These are phyloP conservation scores for Aspergillus sparsus DNA, from an alignment of 495 filamentous ascomycete genomes.

Conservation along the genomic window DNA sequence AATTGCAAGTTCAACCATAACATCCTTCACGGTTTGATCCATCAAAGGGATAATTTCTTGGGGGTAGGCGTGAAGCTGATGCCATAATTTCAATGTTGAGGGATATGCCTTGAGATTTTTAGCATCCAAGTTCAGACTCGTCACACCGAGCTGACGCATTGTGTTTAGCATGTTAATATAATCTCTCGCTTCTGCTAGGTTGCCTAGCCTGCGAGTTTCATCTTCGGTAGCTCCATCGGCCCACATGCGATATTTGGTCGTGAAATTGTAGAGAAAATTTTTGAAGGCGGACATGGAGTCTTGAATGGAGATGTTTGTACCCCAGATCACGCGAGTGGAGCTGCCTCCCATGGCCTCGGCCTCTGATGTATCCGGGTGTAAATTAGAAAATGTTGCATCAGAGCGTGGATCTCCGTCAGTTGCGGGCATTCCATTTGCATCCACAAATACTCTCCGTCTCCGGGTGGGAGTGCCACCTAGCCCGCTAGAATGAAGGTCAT, in stretches of 20 bases:
- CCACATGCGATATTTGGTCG: conserved; percentile 91
- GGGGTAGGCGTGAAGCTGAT: conserved; percentile 88
- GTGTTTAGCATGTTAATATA: conserved; percentile 85
- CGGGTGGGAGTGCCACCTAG: conserved; percentile 64
- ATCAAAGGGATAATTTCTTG: conserved; percentile 95
- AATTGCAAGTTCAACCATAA: conserved; percentile 85
- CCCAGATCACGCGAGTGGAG: conserved; percentile 87
- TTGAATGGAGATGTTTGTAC: conserved; percentile 91
- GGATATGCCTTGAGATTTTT: conserved; percentile 92
- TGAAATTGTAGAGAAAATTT: conserved; percentile 87
- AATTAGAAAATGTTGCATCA: conserved; percentile 85
- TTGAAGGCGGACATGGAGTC: conserved; percentile 86
- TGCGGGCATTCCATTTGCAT: conserved; percentile 75
- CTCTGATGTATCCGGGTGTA: conserved; percentile 87
- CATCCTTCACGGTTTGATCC: conserved; percentile 90
- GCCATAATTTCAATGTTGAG: conserved; percentile 88
- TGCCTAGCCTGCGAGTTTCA: conserved; percentile 63
- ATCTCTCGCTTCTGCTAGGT: conserved; percentile 63
- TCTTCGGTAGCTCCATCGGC: conserved; percentile 77
- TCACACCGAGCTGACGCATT: conserved; percentile 83
- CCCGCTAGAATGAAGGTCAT: conserved; percentile 79
- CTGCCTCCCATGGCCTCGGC: conserved; percentile 81
- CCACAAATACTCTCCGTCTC: conserved; percentile 74
- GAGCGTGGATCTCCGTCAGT: conserved; percentile 56
- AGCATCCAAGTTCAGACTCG: conserved; percentile 82